Conservation (phyloP, 2,329 filamentous ascomycete genomes). For the Xylaria sp. region DNA sequence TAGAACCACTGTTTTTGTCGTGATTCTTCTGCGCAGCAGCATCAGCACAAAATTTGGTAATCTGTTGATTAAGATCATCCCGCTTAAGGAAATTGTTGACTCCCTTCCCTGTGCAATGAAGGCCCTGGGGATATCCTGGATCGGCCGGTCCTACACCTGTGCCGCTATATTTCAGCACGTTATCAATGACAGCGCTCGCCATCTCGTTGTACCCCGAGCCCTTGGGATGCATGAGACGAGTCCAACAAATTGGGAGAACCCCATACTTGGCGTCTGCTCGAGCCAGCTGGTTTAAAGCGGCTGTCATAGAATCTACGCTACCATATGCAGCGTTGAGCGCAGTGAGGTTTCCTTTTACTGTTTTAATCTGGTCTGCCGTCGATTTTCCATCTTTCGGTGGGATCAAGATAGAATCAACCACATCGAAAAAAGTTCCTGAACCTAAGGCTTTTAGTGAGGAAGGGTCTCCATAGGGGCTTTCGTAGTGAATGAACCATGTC, state of each 20-base stretch:
- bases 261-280: neutral
- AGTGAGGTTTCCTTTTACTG: neutral
- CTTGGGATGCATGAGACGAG: constrained; percentile 6
- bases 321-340: neutral
- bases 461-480: neutral
- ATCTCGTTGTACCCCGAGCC: constrained; percentile 6
- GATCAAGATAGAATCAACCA: constrained; percentile 18
- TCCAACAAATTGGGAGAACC: neutral
- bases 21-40: constrained; percentile 3
- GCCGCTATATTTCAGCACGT: neutral
- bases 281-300: neutral
- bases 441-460: neutral
- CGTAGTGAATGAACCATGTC: constrained; percentile 3
- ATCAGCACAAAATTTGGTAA: neutral
- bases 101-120: neutral
- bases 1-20: constrained; percentile 13
- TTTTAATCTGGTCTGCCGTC: constrained; percentile 11
- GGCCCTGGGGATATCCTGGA: constrained; percentile 6
- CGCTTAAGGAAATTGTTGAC: constrained; percentile 9
- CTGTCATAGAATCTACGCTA: constrained; percentile 1
- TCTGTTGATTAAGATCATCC: constrained; percentile 2
- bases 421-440: neutral
- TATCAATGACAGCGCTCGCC: constrained; percentile 5
- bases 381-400: constrained; percentile 12
- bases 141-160: constrained; percentile 1